These are phyloP conservation scores for Vitis rotundifolia DNA, from an alignment of 164 flowering plant genomes.

Conservation along the genomic window DNA sequence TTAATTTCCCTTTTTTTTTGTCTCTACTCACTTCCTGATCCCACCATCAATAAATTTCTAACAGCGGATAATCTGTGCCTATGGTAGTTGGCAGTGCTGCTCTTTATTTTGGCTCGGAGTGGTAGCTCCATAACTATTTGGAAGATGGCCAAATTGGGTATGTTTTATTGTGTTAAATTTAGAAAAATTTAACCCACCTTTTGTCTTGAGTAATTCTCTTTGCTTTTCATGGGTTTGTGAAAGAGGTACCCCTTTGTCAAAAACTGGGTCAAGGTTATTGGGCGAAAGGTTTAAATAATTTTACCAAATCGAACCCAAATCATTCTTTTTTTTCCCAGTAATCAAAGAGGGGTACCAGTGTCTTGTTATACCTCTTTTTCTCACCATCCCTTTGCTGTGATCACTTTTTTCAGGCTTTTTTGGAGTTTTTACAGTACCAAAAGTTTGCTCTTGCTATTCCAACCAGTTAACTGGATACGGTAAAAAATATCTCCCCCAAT, in stretches of 20 bases:
- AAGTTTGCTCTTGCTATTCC: constrained; percentile 69
- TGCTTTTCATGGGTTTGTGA: too few species aligned
- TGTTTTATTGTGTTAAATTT: constrained; percentile 11
- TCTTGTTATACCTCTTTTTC: constrained; percentile 2
- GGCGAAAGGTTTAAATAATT: too few species aligned
- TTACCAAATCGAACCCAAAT: too few species aligned
- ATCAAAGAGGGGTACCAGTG: neutral
- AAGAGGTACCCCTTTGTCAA: too few species aligned
- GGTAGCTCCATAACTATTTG: constrained; percentile 89
- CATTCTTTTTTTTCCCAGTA: neutral
- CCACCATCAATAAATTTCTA: neutral
- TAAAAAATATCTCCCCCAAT: constrained; percentile 22
- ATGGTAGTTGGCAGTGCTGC: constrained; percentile 75
- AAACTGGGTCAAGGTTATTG: too few species aligned
- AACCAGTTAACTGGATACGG: constrained; percentile 57
- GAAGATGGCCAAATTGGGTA: constrained; percentile 79
- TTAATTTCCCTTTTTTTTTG: neutral
- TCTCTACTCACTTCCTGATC: neutral
- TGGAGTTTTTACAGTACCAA: constrained; percentile 79
- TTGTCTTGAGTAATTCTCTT: too few species aligned
- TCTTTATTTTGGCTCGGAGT: constrained; percentile 78
- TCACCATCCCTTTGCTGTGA: neutral
- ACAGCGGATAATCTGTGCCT: constrained; percentile 4
- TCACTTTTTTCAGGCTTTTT: constrained; percentile 62
- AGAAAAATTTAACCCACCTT: too few species aligned